Evolutionary conservation across 169 alveolate genomes (phyloP).

Genomic region (Neospora caninum): DNA sequence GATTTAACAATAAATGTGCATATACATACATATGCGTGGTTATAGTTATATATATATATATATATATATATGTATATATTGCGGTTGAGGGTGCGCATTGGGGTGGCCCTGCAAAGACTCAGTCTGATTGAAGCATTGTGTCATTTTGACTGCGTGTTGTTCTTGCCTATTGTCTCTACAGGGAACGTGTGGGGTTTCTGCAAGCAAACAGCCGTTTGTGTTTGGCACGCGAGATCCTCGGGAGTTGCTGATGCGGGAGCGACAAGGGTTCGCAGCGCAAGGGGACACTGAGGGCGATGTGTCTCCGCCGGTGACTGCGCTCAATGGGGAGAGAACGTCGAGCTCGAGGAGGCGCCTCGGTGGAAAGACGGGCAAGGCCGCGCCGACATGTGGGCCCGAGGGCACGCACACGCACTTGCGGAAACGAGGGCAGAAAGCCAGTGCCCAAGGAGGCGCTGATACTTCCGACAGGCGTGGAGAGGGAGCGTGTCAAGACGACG

Average conservation of each 20-base stretch:
- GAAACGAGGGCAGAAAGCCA: background rate
- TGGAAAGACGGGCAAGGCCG: background rate
- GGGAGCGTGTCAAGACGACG: no score
- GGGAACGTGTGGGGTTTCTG: background rate
- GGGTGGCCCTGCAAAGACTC: no score
- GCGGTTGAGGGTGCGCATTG: no score
- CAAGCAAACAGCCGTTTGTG: background rate
- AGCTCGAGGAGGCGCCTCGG: background rate
- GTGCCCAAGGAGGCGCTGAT: background rate
- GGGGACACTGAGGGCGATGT: background rate
- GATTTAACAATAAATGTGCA: no score
- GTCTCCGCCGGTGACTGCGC: background rate
- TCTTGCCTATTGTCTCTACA: background rate
- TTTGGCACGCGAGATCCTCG: background rate
- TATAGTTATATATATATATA: no score
- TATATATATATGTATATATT: no score
- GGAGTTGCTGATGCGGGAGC: background rate
- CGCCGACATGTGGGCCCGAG: background rate
- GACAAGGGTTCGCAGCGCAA: background rate
- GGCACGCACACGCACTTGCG: conserved; percentile 33
- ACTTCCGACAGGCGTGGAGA: background rate
- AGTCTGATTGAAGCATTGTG: no score
- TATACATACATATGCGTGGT: no score
- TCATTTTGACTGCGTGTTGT: background rate
- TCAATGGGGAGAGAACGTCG: background rate